A percentile compares a stretch with the other conserved stretches of the same genome.
Evolutionary conservation across 2,329 filamentous ascomycete genomes (phyloP).

Genomic region (Cercospora sojina): DNA sequence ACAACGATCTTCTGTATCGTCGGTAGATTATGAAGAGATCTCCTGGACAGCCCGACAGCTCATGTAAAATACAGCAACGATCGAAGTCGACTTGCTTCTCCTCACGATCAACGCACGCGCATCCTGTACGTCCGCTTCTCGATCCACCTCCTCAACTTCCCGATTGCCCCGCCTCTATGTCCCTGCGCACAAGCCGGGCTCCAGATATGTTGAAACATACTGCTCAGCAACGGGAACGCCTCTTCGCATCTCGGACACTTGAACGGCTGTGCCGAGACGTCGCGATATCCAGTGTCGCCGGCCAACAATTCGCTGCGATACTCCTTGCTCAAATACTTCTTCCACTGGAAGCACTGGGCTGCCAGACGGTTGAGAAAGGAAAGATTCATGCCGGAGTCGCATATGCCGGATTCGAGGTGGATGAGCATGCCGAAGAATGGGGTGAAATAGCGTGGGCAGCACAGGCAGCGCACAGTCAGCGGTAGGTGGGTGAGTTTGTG

Average conservation of each 20-base stretch:
- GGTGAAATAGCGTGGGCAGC: slow-evolving; percentile 16
- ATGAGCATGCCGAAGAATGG: slow-evolving; percentile 22
- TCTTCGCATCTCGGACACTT: slow-evolving; percentile 12
- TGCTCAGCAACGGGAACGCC: slow-evolving; percentile 11
- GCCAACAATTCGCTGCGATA: slow-evolving; percentile 7
- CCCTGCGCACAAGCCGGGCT: slow-evolving; percentile 12
- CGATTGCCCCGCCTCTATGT: slow-evolving; percentile 8
- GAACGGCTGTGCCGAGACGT: slow-evolving; percentile 4
- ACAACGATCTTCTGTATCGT: neutral
- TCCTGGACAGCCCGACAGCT: neutral
- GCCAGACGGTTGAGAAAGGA: slow-evolving; percentile 14
- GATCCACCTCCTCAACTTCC: slow-evolving; percentile 17
- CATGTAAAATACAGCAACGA: neutral
- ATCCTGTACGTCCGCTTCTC: slow-evolving; percentile 8
- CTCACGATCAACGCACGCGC: neutral
- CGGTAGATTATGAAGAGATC: neutral
- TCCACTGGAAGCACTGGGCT: slow-evolving; percentile 20
- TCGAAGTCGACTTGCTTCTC: neutral
- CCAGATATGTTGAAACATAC: slow-evolving; percentile 15
- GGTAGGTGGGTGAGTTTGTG: slow-evolving; percentile 4
- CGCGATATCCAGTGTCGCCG: slow-evolving; percentile 8
- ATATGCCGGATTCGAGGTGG: slow-evolving; percentile 19
- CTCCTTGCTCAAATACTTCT: slow-evolving; percentile 15
- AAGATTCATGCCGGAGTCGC: slow-evolving; percentile 12
- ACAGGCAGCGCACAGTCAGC: slow-evolving; percentile 2